phyloP scores from a whole-genome alignment of 352 stramenopile species.

The Pythium angustatum region DNA sequence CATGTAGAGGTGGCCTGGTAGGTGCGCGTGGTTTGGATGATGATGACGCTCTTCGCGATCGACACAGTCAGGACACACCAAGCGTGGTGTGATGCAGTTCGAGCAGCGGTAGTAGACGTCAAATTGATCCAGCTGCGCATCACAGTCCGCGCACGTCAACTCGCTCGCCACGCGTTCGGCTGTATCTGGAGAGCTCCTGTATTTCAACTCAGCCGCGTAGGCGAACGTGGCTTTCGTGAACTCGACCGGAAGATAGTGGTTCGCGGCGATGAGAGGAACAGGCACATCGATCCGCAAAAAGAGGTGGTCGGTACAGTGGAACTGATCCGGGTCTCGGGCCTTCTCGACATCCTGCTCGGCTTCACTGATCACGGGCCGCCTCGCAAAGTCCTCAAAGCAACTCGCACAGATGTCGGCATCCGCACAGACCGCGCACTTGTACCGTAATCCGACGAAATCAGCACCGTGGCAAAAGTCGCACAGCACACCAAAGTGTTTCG shows the following conservation, averaged over 20 bases:
- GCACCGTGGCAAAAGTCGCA: slow-evolving; percentile 68
- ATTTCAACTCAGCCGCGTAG: background rate
- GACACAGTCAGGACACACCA: slow-evolving; percentile 55
- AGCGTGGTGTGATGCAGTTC: slow-evolving; percentile 53
- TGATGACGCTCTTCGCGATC: slow-evolving; percentile 45
- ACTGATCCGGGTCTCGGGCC: slow-evolving; percentile 1
- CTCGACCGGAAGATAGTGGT: slow-evolving; percentile 45
- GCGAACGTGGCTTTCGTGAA: slow-evolving; percentile 29
- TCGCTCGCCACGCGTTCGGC: slow-evolving; percentile 1
- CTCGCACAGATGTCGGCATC: slow-evolving; percentile 71
- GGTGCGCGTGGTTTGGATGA: slow-evolving; percentile 55
- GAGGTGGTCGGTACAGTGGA: slow-evolving; percentile 54
- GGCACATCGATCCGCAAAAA: slow-evolving; percentile 66
- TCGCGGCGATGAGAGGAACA: slow-evolving; percentile 60
- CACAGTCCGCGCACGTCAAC: slow-evolving; percentile 18
- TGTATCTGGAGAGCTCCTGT: background rate
- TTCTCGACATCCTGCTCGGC: slow-evolving; percentile 16
- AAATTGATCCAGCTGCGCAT: slow-evolving; percentile 27
- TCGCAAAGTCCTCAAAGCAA: slow-evolving; percentile 56
- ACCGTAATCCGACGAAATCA: slow-evolving; percentile 57
- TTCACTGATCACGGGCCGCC: slow-evolving; percentile 19
- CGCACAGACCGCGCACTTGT: slow-evolving; percentile 73
- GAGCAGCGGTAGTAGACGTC: slow-evolving; percentile 59
- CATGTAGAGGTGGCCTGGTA: slow-evolving; percentile 69
- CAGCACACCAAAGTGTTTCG: slow-evolving; percentile 62